These are phyloP conservation scores for Malus sieversii DNA, from an alignment of 306 rosid genomes.

Conservation along the genomic window DNA sequence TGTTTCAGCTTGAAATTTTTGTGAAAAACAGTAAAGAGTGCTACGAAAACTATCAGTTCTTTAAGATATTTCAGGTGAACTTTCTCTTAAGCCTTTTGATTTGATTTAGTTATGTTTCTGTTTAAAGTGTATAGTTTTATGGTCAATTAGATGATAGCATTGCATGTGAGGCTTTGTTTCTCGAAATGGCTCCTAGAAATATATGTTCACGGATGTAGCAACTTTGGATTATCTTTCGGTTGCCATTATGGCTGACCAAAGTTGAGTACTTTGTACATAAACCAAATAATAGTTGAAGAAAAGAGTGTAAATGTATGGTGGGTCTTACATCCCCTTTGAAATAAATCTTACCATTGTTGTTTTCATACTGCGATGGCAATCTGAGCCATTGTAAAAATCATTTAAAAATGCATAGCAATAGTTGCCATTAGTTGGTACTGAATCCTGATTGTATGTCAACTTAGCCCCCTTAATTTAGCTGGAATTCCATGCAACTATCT, in stretches of 20 bases:
- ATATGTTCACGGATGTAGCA: neutral
- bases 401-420: neutral
- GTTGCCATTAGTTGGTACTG: slow-evolving; percentile 1
- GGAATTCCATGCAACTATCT: slow-evolving; percentile 10
- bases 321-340: neutral
- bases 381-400: neutral
- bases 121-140: neutral
- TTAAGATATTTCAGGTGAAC: slow-evolving; percentile 89
- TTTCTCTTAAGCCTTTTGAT: slow-evolving; percentile 9
- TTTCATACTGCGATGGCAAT: neutral
- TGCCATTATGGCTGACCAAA: neutral
- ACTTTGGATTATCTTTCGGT: neutral
- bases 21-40: slow-evolving; percentile 61
- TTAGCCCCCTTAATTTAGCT: neutral
- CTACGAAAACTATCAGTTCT: slow-evolving; percentile 87
- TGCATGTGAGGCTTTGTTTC: neutral
- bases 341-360: neutral
- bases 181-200: neutral
- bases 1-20: slow-evolving; percentile 90
- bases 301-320: neutral
- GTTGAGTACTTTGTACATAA: neutral
- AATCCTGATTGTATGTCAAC: slow-evolving; percentile 2
- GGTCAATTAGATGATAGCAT: neutral
- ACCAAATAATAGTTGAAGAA: neutral
- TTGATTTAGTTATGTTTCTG: neutral